Conservation (phyloP, 2,329 filamentous ascomycete species). For the Aspergillus chevalieri region DNA sequence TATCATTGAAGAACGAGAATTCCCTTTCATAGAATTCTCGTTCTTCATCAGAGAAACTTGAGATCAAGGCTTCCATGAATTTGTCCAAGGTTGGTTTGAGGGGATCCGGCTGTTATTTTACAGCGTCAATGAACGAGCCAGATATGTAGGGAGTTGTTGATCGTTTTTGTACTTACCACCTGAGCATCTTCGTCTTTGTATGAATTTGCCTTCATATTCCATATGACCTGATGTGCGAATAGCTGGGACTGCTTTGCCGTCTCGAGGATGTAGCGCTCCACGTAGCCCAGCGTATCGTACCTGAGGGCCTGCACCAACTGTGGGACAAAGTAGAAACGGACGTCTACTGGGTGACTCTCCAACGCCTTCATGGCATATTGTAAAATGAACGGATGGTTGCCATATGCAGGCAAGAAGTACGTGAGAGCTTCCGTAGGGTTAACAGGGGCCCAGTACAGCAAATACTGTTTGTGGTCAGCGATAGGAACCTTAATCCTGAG, state of each 20-base stretch:
- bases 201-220: constrained; percentile 99
- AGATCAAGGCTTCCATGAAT: constrained; percentile 77
- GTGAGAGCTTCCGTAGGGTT: constrained; percentile 91
- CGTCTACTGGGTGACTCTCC: constrained; percentile 89
- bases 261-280: constrained; percentile 93
- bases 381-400: constrained; percentile 84
- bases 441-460: constrained; percentile 87
- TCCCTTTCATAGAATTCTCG: constrained; percentile 86
- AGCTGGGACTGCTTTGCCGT: constrained; percentile 96
- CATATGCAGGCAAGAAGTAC: constrained; percentile 85
- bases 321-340: constrained; percentile 98
- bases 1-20: constrained; percentile 96
- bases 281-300: constrained; percentile 89
- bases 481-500: background rate
- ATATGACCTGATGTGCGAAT: constrained; percentile 98
- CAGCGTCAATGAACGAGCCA: constrained; percentile 6
- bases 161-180: constrained; percentile 52
- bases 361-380: constrained; percentile 96
- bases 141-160: background rate
- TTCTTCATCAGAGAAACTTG: constrained; percentile 73
- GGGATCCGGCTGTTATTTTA: constrained; percentile 61
- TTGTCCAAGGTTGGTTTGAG: constrained; percentile 91
- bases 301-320: constrained; percentile 94
- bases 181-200: constrained; percentile 94
- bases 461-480: constrained; percentile 55